A percentile compares a stretch with the other conserved stretches of the same genome.
Conservation (phyloP, 345 rosid species). For the Aethionema arabicum region DNA sequence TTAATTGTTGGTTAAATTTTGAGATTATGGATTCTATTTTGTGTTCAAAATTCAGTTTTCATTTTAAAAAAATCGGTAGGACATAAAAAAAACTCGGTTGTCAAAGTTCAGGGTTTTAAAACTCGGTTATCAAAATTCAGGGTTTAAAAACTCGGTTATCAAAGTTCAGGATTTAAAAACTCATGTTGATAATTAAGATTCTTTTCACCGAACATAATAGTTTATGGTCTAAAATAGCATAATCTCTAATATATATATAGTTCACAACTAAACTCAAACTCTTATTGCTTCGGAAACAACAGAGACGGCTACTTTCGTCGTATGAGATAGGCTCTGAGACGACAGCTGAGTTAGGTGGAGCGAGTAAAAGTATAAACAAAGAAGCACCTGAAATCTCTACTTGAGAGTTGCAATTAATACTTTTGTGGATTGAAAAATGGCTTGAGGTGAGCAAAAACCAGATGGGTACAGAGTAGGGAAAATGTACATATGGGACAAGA, state of each 20-base stretch:
- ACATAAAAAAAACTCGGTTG: too few species aligned
- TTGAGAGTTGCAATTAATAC: constrained; percentile 27
- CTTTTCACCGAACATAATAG: too few species aligned
- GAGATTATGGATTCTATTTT: too few species aligned
- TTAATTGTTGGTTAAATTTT: too few species aligned
- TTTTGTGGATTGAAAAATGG: not conserved
- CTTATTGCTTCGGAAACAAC: constrained; percentile 31
- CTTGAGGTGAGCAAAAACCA: constrained; percentile 15
- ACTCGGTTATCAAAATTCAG: too few species aligned
- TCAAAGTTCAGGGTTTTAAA: too few species aligned
- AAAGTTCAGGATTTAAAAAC: too few species aligned
- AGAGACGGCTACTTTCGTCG: constrained; percentile 83
- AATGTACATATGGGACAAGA: constrained; percentile 29
- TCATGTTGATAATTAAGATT: too few species aligned
- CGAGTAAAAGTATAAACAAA: constrained; percentile 32
- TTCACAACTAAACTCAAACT: constrained; percentile 11
- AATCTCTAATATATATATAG: not conserved
- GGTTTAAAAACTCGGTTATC: too few species aligned
- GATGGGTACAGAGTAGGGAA: constrained; percentile 8
- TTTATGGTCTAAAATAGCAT: too few species aligned
- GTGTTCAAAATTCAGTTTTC: too few species aligned
- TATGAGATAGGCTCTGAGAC: constrained; percentile 52
- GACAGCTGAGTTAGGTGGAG: constrained; percentile 32
- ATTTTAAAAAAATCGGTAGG: too few species aligned
- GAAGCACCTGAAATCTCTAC: constrained; percentile 40